These are phyloP conservation scores for Daldinia bambusicola DNA, from an alignment of 495 filamentous ascomycete genomes.

Conservation along the genomic window DNA sequence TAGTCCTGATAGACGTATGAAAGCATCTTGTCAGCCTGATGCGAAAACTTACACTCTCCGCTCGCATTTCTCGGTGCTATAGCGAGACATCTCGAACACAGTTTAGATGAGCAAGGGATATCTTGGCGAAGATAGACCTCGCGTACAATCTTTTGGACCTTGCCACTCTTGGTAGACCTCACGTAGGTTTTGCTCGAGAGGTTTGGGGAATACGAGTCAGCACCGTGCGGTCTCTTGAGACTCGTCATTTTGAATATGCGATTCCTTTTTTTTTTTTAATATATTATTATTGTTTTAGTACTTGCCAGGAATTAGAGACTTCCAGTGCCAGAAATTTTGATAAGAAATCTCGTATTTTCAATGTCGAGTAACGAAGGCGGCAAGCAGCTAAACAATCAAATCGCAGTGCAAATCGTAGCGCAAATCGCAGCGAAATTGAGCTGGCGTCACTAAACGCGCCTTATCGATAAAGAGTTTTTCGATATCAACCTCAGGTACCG, in stretches of 20 bases:
- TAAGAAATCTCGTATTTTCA: not conserved
- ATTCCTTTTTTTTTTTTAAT: constrained; percentile 14
- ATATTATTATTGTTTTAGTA: constrained; percentile 2
- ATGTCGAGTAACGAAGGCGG: not conserved
- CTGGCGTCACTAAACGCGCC: constrained; percentile 3
- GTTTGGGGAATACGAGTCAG: constrained; percentile 75
- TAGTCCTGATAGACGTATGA: constrained; percentile 12
- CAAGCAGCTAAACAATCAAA: not conserved
- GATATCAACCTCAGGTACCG: constrained; percentile 6
- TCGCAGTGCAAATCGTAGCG: too few relatives aligned
- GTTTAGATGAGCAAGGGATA: constrained; percentile 94
- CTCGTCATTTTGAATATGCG: constrained; percentile 76
- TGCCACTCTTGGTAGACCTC: constrained; percentile 89
- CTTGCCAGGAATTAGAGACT: not conserved
- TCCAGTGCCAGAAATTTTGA: constrained; percentile 6
- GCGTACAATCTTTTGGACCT: constrained; percentile 97
- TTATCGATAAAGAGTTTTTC: constrained; percentile 39
- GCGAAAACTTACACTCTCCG: constrained; percentile 69
- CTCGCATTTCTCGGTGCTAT: constrained; percentile 79
- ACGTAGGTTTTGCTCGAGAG: constrained; percentile 94
- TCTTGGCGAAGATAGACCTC: constrained; percentile 96
- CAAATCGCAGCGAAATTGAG: constrained; percentile 23
- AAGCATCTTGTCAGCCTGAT: not conserved
- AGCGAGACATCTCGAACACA: constrained; percentile 78
- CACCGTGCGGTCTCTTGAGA: constrained; percentile 76